These are phyloP conservation scores for Saccharomycopsis lassenensis DNA, from an alignment of 805 yeast species.

Conservation along the genomic window DNA sequence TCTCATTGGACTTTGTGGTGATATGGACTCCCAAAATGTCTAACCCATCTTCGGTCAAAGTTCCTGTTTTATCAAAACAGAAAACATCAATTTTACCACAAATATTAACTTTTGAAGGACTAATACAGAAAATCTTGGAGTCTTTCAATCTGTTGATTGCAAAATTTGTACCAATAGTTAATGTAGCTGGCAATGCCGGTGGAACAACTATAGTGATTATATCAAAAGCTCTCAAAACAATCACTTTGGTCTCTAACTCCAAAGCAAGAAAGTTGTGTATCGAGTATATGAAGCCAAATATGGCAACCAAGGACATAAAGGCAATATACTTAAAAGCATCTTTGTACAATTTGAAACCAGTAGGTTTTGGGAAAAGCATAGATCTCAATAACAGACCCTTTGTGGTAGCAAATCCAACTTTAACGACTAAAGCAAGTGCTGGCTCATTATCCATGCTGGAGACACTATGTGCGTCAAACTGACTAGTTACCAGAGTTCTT, in stretches of 20 bases:
- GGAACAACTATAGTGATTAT: constrained; percentile 95
- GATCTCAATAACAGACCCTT: constrained; percentile 91
- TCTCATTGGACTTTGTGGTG: constrained; percentile 18
- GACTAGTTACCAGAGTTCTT: no score
- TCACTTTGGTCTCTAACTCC: constrained; percentile 57
- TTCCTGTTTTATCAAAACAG: constrained; percentile 96
- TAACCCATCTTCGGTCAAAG: constrained; percentile 91
- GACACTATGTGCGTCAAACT: not conserved
- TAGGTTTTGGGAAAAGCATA: constrained; percentile 93
- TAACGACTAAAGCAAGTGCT: constrained; percentile 77
- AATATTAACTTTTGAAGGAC: constrained; percentile 91
- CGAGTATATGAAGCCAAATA: constrained; percentile 72
- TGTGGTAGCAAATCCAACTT: constrained; percentile 91
- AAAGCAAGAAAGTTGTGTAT: constrained; percentile 72
- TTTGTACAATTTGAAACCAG: constrained; percentile 83
- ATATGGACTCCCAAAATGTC: constrained; percentile 68
- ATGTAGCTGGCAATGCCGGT: constrained; percentile 95
- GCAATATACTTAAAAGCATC: constrained; percentile 96
- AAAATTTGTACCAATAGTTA: constrained; percentile 93
- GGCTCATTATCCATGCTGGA: constrained; percentile 40
- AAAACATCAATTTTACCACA: constrained; percentile 88
- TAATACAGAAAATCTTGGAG: constrained; percentile 71
- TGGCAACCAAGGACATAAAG: constrained; percentile 80
- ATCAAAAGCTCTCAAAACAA: constrained; percentile 84
- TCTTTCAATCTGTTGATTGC: constrained; percentile 68